phyloP scores from a whole-genome alignment of 1,284 basidiomycete genomes.

The Trichosporon ovoides region DNA sequence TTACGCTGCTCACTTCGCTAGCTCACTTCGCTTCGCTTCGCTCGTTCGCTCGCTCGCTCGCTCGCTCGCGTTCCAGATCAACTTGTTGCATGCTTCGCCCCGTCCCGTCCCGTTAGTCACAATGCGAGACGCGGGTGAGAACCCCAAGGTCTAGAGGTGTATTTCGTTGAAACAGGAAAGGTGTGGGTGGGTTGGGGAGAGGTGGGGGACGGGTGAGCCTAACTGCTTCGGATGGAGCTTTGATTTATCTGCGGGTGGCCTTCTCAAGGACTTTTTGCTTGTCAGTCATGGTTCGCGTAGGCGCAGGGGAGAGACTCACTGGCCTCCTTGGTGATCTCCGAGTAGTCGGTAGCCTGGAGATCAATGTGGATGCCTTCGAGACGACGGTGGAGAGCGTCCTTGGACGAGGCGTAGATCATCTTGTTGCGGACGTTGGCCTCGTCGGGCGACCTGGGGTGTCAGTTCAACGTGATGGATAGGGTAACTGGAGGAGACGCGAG shows the following conservation, averaged over 20 bases:
- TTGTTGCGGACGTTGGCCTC: slow-evolving; percentile 80
- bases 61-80: not conserved
- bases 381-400: slow-evolving; percentile 70
- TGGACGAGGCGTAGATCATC: slow-evolving; percentile 93
- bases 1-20: no score
- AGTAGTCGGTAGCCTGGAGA: slow-evolving; percentile 79
- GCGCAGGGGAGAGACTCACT: slow-evolving; percentile 55
- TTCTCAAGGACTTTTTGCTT: slow-evolving; percentile 41
- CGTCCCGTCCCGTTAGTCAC: no score
- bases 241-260: slow-evolving; percentile 35
- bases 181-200: not conserved
- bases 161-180: no score
- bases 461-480: not conserved
- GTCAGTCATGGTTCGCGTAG: not conserved
- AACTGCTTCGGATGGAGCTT: not conserved
- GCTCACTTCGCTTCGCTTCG: no score
- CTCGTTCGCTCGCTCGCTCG: no score
- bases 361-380: slow-evolving; percentile 56
- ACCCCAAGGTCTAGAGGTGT: no score
- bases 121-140: no score
- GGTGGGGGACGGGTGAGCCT: not conserved
- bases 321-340: slow-evolving; percentile 69
- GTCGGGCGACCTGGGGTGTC: slow-evolving; percentile 71
- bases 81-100: slow-evolving; percentile 2
- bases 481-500: no score